These are phyloP conservation scores for Trichoderma sp. DNA, from an alignment of 2,329 filamentous ascomycete species.

Conservation along the genomic window DNA sequence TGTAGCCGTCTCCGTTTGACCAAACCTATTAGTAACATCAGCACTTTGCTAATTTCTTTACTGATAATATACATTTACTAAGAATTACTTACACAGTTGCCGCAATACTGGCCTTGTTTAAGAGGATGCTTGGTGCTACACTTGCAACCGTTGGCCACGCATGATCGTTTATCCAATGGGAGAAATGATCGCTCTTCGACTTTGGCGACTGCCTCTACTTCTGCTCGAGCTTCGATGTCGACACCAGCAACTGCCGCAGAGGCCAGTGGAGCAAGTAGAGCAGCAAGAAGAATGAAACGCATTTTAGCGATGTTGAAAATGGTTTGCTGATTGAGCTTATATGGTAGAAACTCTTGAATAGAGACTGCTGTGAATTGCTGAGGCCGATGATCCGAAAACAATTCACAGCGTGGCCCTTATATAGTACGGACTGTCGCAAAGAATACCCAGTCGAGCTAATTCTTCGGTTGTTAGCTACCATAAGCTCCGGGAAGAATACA, in stretches of 20 bases:
- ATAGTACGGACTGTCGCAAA: background rate
- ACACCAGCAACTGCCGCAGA: constrained; percentile 17
- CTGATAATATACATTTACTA: too few species aligned
- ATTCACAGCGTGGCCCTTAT: background rate
- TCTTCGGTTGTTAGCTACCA: background rate
- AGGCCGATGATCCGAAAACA: background rate
- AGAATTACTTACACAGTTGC: background rate
- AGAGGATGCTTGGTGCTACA: constrained; percentile 15
- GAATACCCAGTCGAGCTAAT: background rate
- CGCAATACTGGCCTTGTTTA: constrained; percentile 18
- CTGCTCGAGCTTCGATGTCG: constrained; percentile 8
- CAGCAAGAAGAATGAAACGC: constrained; percentile 8
- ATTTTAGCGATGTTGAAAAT: background rate
- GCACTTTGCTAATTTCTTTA: too few species aligned
- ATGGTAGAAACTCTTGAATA: background rate
- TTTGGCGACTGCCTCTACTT: constrained; percentile 8
- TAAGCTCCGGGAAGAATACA: background rate
- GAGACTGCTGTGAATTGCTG: background rate
- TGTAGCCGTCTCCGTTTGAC: constrained; percentile 17
- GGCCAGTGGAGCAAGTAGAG: constrained; percentile 11
- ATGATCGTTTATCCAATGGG: constrained; percentile 5
- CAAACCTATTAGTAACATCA: background rate
- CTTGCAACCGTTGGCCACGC: constrained; percentile 7
- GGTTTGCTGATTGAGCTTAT: background rate
- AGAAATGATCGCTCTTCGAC: constrained; percentile 10